Conservation (phyloP, 768 basidiomycete genomes). For the Boletus rex-veris region DNA sequence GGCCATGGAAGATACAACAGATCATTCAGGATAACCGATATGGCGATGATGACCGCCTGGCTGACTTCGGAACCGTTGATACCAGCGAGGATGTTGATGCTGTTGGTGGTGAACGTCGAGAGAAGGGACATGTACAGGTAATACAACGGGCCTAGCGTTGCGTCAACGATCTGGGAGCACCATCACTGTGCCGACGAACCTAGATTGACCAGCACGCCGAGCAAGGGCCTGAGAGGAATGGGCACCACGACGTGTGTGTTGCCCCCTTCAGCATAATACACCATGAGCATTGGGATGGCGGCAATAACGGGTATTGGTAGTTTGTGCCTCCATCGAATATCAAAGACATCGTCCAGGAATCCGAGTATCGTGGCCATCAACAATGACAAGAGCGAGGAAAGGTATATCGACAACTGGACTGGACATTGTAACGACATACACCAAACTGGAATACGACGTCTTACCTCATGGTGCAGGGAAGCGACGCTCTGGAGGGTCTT, state of each 20-base stretch:
- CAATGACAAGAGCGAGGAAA: slow-evolving; percentile 89
- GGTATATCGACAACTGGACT: slow-evolving; percentile 78
- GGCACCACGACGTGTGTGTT: slow-evolving; percentile 94
- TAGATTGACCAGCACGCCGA: slow-evolving; percentile 81
- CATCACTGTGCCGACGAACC: slow-evolving; percentile 52
- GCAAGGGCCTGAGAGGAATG: slow-evolving; percentile 65
- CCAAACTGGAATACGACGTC: slow-evolving; percentile 16
- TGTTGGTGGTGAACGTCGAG: slow-evolving; percentile 96
- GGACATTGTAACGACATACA: background rate
- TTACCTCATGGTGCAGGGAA: slow-evolving; percentile 71
- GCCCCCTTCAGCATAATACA: slow-evolving; percentile 93
- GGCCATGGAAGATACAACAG: slow-evolving; percentile 92
- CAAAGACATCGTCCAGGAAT: slow-evolving; percentile 96
- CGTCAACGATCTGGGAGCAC: slow-evolving; percentile 3
- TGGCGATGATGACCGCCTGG: slow-evolving; percentile 88
- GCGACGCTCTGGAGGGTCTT: slow-evolving; percentile 43
- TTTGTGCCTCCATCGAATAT: slow-evolving; percentile 98
- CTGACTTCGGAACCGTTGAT: slow-evolving; percentile 95
- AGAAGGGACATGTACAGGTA: slow-evolving; percentile 95
- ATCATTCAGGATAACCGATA: slow-evolving; percentile 90
- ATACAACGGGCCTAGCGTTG: slow-evolving; percentile 76
- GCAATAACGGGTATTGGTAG: slow-evolving; percentile 96
- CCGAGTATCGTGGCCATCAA: slow-evolving; percentile 92
- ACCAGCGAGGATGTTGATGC: slow-evolving; percentile 97
- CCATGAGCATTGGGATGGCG: slow-evolving; percentile 90